Percentiles rank a stretch among this genome's conserved stretches.
Evolutionary conservation across 2,329 filamentous ascomycete genomes (phyloP).

Genomic region (Aspergillus sergii): DNA sequence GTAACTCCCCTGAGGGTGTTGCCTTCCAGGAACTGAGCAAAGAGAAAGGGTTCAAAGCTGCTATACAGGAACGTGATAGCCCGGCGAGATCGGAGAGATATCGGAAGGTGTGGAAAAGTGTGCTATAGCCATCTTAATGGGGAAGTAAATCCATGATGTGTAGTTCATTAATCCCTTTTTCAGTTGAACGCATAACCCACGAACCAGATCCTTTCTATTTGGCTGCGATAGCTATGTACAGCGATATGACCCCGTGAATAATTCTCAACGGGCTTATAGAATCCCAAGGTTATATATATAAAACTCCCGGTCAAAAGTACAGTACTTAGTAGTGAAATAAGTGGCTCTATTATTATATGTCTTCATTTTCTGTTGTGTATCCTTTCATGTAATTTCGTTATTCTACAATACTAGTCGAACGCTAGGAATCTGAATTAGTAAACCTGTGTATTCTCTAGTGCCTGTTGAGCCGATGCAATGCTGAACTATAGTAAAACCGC

Average conservation of each 20-base stretch:
- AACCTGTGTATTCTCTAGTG: too few relatives aligned
- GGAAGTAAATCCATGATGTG: background rate
- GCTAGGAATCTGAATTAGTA: too few relatives aligned
- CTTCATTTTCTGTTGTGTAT: too few relatives aligned
- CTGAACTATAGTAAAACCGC: too few relatives aligned
- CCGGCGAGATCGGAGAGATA: constrained; percentile 5
- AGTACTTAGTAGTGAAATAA: too few relatives aligned
- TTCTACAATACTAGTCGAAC: too few relatives aligned
- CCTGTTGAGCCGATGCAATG: too few relatives aligned
- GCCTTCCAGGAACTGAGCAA: constrained; percentile 6
- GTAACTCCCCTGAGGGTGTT: constrained; percentile 12
- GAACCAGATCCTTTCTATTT: background rate
- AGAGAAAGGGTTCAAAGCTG: constrained; percentile 9
- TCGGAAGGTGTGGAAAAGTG: constrained; percentile 11
- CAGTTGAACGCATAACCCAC: background rate
- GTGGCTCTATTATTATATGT: too few relatives aligned
- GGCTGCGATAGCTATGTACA: background rate
- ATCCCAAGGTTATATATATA: background rate
- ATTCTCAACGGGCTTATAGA: background rate
- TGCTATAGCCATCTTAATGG: background rate
- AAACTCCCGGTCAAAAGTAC: too few relatives aligned
- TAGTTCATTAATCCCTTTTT: background rate
- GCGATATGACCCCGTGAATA: background rate
- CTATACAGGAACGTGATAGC: background rate
- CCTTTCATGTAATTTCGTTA: too few relatives aligned